phyloP scores from a whole-genome alignment of 345 rosid genomes.

The Passiflora organensis region DNA sequence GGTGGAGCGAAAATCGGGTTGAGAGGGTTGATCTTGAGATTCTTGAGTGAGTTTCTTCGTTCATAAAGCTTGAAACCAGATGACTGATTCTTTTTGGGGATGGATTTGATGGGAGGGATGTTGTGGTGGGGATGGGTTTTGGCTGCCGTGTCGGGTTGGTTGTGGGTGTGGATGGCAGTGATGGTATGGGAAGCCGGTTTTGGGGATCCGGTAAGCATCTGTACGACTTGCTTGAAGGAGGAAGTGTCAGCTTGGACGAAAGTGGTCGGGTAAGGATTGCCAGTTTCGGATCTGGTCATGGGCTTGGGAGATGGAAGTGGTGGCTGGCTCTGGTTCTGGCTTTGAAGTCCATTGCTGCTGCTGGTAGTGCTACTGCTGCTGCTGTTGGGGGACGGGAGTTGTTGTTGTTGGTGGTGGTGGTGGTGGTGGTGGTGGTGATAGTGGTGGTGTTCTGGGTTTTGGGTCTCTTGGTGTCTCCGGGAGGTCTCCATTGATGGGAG shows the following conservation, averaged over 20 bases:
- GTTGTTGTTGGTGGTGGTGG: slow-evolving; percentile 35
- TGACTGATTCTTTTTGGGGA: slow-evolving; percentile 62
- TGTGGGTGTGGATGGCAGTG: background rate
- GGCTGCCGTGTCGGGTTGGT: slow-evolving; percentile 38
- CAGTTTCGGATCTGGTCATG: slow-evolving; percentile 74
- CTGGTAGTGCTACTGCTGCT: slow-evolving; percentile 30
- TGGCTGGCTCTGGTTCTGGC: slow-evolving; percentile 5
- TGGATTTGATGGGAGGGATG: slow-evolving; percentile 91
- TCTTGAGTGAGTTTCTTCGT: slow-evolving; percentile 84
- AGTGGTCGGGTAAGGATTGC: slow-evolving; percentile 87
- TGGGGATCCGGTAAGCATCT: slow-evolving; percentile 89
- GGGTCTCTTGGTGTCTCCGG: slow-evolving; percentile 36
- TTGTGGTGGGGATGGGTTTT: slow-evolving; percentile 33
- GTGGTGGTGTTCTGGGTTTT: slow-evolving; percentile 39
- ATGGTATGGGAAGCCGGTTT: slow-evolving; percentile 20
- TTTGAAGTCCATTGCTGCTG: slow-evolving; percentile 24
- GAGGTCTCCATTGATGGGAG: slow-evolving; percentile 63
- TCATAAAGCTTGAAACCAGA: slow-evolving; percentile 90
- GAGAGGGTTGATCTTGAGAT: slow-evolving; percentile 74
- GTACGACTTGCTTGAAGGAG: slow-evolving; percentile 96
- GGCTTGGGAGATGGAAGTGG: slow-evolving; percentile 38
- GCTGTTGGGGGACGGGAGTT: slow-evolving; percentile 22
- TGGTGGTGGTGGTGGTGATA: slow-evolving; percentile 21
- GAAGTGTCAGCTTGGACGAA: slow-evolving; percentile 94
- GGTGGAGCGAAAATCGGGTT: slow-evolving; percentile 46